These are phyloP conservation scores for Colletotrichum sansevieriae DNA, from an alignment of 2,329 filamentous ascomycete species.

Conservation along the genomic window DNA sequence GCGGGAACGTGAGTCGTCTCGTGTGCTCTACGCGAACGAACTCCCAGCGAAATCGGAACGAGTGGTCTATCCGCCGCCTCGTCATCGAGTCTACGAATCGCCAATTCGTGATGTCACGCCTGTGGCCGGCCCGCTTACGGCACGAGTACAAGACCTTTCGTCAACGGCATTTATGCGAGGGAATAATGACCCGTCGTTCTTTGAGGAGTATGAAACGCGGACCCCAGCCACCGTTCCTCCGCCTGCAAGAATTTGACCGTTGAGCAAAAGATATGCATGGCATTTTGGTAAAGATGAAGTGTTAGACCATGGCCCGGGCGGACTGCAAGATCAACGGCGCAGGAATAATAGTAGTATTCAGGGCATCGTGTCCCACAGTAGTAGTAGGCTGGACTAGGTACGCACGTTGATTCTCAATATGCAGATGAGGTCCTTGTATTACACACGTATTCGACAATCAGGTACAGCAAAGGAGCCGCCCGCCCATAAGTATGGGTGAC, in stretches of 20 bases:
- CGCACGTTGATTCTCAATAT: no score
- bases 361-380: no score
- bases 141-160: background rate
- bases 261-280: background rate
- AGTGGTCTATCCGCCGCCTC: background rate
- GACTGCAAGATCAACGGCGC: no score
- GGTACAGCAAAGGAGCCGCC: constrained; percentile 16
- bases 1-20: constrained; percentile 47
- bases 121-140: background rate
- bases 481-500: background rate
- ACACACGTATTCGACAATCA: constrained; percentile 17
- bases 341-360: no score
- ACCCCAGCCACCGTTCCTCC: constrained; percentile 48
- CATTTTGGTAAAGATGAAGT: no score
- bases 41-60: background rate
- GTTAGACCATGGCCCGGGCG: no score
- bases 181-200: constrained; percentile 7
- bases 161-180: background rate
- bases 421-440: constrained; percentile 27
- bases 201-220: constrained; percentile 61
- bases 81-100: background rate
- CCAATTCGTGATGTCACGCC: background rate
- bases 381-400: no score
- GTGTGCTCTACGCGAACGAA: constrained; percentile 42
- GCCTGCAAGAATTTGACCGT: background rate